Evolutionary conservation across 768 basidiomycete species (phyloP).

Genomic region (Hydnomerulius pinastri): DNA sequence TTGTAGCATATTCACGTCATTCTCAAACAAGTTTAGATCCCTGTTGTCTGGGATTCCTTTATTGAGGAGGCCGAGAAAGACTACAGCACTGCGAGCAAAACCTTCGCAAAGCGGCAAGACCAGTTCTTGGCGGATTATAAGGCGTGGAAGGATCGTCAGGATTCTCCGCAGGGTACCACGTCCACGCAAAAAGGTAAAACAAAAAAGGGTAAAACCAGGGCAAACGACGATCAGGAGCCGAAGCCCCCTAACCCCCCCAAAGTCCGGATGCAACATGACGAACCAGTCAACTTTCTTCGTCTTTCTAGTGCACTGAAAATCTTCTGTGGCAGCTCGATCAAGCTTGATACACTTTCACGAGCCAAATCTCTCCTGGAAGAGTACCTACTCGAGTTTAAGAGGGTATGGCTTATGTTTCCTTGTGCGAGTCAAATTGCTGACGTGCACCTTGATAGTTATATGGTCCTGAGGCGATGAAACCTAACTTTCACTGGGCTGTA

Average conservation of each 20-base stretch:
- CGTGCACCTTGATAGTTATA: too few relatives aligned
- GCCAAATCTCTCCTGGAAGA: conserved; percentile 10
- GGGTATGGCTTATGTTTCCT: neutral
- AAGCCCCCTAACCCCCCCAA: conserved; percentile 7
- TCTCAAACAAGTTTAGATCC: conserved; percentile 9
- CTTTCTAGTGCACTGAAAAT: conserved; percentile 22
- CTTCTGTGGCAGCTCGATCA: conserved; percentile 12
- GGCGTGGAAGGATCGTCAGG: neutral
- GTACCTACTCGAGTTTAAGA: conserved; percentile 5
- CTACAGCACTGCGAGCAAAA: conserved; percentile 3
- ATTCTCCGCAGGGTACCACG: too few relatives aligned
- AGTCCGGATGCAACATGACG: conserved; percentile 12
- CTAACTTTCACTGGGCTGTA: conserved; percentile 32
- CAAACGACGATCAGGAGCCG: conserved; percentile 1
- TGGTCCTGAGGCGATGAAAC: conserved; percentile 25
- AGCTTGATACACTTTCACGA: neutral
- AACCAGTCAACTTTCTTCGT: conserved; percentile 18
- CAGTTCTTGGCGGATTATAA: too few relatives aligned
- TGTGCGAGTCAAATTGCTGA: neutral
- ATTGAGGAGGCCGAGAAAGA: conserved; percentile 6
- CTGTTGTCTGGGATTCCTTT: conserved; percentile 17
- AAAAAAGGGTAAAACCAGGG: neutral
- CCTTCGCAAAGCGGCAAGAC: neutral
- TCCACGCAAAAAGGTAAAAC: too few relatives aligned
- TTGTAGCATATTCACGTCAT: neutral